Percentiles rank a stretch among this genome's conserved stretches.
These are phyloP conservation scores for Agrocybe pediades DNA, from an alignment of 768 basidiomycete species.

Conservation along the genomic window DNA sequence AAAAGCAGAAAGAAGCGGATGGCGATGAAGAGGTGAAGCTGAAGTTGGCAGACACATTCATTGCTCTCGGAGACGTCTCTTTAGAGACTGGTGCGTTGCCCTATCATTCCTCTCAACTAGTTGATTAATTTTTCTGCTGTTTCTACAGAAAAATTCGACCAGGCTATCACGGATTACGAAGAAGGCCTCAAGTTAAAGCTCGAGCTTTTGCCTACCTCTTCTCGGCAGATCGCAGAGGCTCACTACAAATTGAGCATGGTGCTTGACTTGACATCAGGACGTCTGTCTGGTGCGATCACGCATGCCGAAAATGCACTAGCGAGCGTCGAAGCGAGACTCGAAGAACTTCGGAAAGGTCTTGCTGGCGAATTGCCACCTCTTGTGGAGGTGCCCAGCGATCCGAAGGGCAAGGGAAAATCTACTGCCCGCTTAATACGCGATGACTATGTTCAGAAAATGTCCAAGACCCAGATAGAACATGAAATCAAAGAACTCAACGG, in stretches of 20 bases:
- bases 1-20: constrained; percentile 55
- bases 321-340: constrained; percentile 73
- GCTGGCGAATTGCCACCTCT: constrained; percentile 36
- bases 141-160: constrained; percentile 96
- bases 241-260: constrained; percentile 95
- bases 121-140: constrained; percentile 7
- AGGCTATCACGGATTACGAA: constrained; percentile 87
- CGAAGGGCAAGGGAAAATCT: constrained; percentile 76
- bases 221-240: constrained; percentile 90
- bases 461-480: constrained; percentile 67
- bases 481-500: constrained; percentile 81
- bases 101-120: neutral
- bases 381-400: constrained; percentile 36
- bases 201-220: constrained; percentile 78
- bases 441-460: constrained; percentile 66
- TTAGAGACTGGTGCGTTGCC: constrained; percentile 83
- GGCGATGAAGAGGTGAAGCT: constrained; percentile 67
- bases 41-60: constrained; percentile 89
- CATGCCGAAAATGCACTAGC: constrained; percentile 82
- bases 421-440: constrained; percentile 45
- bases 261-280: constrained; percentile 86
- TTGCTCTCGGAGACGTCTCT: constrained; percentile 93
- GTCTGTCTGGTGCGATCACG: constrained; percentile 76
- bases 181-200: constrained; percentile 74
- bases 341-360: constrained; percentile 53